phyloP scores from a whole-genome alignment of 352 stramenopile species.

The Blastocystis sp. region DNA sequence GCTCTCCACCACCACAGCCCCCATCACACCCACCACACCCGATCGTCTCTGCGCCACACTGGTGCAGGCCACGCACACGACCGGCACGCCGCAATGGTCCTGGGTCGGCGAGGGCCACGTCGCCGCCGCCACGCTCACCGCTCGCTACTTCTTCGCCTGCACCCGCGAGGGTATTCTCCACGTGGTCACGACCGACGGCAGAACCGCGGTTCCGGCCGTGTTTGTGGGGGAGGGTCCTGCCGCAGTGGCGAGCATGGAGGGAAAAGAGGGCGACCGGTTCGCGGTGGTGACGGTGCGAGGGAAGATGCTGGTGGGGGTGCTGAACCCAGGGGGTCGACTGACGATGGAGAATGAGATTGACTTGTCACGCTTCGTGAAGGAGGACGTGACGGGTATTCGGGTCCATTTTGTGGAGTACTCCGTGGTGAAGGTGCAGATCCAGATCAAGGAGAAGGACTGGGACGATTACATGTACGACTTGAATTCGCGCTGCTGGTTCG shows the following conservation, averaged over 20 bases:
- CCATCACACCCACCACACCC: not conserved
- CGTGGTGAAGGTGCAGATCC: not conserved
- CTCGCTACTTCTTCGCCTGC: not conserved
- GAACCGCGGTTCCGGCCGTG: not conserved
- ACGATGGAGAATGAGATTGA: not conserved
- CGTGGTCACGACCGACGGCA: not conserved
- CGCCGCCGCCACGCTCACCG: not conserved
- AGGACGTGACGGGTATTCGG: not conserved
- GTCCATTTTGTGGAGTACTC: not conserved
- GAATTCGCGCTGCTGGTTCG: not conserved
- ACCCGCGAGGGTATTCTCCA: conserved; percentile 26
- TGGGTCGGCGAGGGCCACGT: conserved; percentile 28
- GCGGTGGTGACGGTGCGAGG: conserved; percentile 13
- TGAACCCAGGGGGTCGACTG: not conserved
- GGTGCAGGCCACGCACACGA: not conserved
- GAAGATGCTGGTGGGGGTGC: not conserved
- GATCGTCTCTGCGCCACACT: not conserved
- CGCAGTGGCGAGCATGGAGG: not conserved
- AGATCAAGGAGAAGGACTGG: not conserved
- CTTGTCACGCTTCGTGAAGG: not conserved
- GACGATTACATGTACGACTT: not conserved
- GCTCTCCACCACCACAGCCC: not conserved
- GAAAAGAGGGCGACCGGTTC: not conserved
- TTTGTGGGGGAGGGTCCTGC: not conserved
- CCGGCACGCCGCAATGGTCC: conserved; percentile 4